A percentile compares a stretch with the other conserved stretches of the same genome.
Conservation (phyloP, 805 yeast genomes). For the Hanseniaspora mollemarum region DNA sequence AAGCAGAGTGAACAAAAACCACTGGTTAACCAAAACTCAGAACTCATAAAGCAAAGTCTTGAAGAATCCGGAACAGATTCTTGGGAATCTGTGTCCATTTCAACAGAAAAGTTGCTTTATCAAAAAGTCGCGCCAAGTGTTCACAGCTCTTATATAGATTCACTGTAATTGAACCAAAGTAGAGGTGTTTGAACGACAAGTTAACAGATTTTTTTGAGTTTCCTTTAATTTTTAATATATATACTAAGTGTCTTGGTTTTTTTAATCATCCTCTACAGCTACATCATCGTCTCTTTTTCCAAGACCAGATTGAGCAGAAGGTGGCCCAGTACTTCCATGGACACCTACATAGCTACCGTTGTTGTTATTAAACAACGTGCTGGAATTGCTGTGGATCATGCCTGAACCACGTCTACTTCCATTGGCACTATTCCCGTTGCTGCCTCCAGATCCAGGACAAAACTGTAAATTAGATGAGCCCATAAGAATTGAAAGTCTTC, state of each 20-base stretch:
- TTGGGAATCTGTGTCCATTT: background rate
- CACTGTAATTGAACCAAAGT: background rate
- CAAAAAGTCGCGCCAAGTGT: background rate
- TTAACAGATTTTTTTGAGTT: no score
- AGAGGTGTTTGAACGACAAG: no score
- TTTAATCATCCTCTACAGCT: slow-evolving; percentile 11
- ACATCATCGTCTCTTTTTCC: slow-evolving; percentile 6
- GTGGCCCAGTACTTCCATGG: background rate
- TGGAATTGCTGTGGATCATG: background rate
- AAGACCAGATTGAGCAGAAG: background rate
- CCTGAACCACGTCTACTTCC: slow-evolving; percentile 11
- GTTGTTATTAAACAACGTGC: background rate
- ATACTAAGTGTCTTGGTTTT: background rate
- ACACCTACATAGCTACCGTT: background rate
- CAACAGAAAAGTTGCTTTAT: background rate
- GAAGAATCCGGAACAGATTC: no score
- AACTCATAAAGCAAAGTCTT: background rate
- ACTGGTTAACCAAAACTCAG: background rate
- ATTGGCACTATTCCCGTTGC: background rate
- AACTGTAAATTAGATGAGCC: slow-evolving; percentile 5
- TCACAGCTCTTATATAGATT: background rate
- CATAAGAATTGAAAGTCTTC: slow-evolving; percentile 14
- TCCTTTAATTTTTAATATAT: background rate
- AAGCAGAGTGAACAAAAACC: background rate
- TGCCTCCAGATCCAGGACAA: background rate